Evolutionary conservation across 345 rosid species (phyloP).

Genomic region (Salix arbutifolia): DNA sequence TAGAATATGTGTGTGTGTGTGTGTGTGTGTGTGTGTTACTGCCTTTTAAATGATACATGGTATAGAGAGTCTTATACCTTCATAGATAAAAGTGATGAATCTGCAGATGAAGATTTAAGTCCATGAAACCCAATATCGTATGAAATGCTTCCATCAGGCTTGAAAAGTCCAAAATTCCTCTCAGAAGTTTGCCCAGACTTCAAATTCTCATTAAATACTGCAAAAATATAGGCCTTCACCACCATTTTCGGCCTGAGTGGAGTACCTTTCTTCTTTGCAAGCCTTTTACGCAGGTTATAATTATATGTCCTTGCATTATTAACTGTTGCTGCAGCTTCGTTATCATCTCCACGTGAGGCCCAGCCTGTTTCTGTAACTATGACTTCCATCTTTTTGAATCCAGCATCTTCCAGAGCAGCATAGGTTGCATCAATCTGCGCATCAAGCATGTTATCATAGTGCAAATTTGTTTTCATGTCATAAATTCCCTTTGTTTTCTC

Average conservation of each 20-base stretch:
- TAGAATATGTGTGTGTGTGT: too few relatives aligned
- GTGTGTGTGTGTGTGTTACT: too few relatives aligned
- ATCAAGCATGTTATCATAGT: constrained; percentile 95
- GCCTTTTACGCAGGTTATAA: constrained; percentile 85
- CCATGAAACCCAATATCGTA: constrained; percentile 81
- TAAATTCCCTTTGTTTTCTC: constrained; percentile 60
- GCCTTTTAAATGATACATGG: constrained; percentile 5
- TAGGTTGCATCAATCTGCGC: constrained; percentile 97
- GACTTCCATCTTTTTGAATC: constrained; percentile 79
- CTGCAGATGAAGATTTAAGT: constrained; percentile 64
- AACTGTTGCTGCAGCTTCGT: constrained; percentile 80
- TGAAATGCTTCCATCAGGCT: constrained; percentile 84
- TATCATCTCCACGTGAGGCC: constrained; percentile 84
- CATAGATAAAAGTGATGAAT: constrained; percentile 35
- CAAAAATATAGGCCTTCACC: constrained; percentile 88
- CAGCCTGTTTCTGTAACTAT: constrained; percentile 93
- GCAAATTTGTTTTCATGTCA: constrained; percentile 64
- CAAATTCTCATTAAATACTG: constrained; percentile 72
- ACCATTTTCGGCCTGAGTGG: constrained; percentile 70
- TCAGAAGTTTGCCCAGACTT: constrained; percentile 89
- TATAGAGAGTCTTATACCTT: constrained; percentile 53
- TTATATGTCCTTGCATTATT: constrained; percentile 83
- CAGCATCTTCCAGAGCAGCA: constrained; percentile 80
- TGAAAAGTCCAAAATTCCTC: constrained; percentile 83
- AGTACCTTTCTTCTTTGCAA: constrained; percentile 92